Base-by-base conservation (phyloP, 2,329 filamentous ascomycete species). In the Aspergillus persii region DNA sequence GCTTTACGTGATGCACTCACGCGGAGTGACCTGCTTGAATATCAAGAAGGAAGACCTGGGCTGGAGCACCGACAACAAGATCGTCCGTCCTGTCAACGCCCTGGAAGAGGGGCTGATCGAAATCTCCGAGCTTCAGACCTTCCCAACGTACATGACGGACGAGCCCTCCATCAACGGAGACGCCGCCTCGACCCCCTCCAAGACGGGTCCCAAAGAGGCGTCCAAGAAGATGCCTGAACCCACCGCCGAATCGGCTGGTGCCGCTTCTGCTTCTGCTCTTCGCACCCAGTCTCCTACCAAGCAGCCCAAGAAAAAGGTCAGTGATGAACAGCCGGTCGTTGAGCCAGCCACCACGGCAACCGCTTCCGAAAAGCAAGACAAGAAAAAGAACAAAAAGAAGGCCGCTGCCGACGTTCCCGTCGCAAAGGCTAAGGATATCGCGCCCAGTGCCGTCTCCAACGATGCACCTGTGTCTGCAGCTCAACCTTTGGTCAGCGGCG, bases 1-100 rank as follows among this genome's bases (percentile, higher is more conserved):
- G 79, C 83, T 99, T 8, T 99, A 99, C 73, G 90, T 92, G 33
- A 96, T 97, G 89, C 94, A 99, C 76, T 97, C 95, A 9, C 96
- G 92, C 78, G 95, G 95, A 61, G 92, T 98, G n/a, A 93, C 93
- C 18, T 94, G 91, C 68, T 75, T 98, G 55, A 88, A 87, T 63
- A 87, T 99, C 73, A 94, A 90, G 74, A 91, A 94, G 72, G 86
- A 88, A 54, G 94, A 98, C 76, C 82, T 99, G 52, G 95, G 96
- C 31, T 98, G 93, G 93, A 89, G 89, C 67, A 86, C 87, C 67
- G 91, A 97, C 62, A 94, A 92, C 77, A 96, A 96, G 80, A 90
- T 96, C 55, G 81, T 96, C 44, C 81, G 88, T 56, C 84, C 89
- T 0, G 85, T 95, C 44, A 88, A 96, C 74, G 93, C 91, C 2